phyloP scores from a whole-genome alignment of 1,139 yeast species.

The Nakaseomyces uthaithaninus region DNA sequence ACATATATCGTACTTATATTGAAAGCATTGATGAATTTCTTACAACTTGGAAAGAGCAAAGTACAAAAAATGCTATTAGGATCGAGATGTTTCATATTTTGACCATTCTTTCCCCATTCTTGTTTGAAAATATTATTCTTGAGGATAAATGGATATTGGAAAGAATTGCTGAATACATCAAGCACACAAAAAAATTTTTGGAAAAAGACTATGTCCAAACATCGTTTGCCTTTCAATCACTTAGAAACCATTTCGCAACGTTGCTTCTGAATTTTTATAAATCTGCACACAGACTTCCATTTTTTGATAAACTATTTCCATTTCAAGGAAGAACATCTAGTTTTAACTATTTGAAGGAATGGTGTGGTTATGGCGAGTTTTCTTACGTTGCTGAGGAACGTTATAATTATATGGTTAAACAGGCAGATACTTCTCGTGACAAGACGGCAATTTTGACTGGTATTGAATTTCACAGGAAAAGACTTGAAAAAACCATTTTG shows the following conservation, averaged over 20 bases:
- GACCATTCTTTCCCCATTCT: constrained; percentile 60
- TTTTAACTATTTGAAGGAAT: constrained; percentile 73
- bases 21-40: constrained; percentile 67
- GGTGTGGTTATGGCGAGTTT: constrained; percentile 87
- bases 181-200: constrained; percentile 56
- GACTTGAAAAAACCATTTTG: constrained; percentile 62
- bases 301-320: constrained; percentile 52
- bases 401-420: constrained; percentile 52
- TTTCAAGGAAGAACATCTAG: constrained; percentile 81
- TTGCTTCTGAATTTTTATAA: constrained; percentile 61
- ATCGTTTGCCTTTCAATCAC: constrained; percentile 63
- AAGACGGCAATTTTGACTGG: constrained; percentile 44
- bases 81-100: constrained; percentile 75
- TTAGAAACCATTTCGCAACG: constrained; percentile 75
- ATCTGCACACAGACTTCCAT: constrained; percentile 38
- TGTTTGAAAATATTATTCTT: constrained; percentile 44
- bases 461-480: constrained; percentile 71
- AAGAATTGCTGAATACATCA: constrained; percentile 56
- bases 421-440: constrained; percentile 40
- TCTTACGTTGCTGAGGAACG: constrained; percentile 56
- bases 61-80: constrained; percentile 41
- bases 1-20: constrained; percentile 73
- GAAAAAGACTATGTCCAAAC: constrained; percentile 52
- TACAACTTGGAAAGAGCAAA: constrained; percentile 47
- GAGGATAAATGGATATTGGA: constrained; percentile 64